Evolutionary conservation across 345 rosid species (phyloP).

Genomic region (Lepidium sativum): DNA sequence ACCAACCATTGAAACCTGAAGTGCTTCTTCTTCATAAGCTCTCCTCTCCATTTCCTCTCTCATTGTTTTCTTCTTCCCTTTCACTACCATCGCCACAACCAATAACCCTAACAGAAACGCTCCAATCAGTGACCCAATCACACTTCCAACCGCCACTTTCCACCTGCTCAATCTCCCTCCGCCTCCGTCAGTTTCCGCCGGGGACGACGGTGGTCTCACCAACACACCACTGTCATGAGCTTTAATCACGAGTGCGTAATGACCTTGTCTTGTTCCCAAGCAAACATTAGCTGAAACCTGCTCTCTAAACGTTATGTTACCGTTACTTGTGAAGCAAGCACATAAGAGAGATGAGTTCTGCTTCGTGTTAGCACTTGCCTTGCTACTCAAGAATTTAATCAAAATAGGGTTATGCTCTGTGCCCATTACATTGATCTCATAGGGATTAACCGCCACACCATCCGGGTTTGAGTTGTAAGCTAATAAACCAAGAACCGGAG

Average conservation of each 20-base stretch:
- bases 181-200: background rate
- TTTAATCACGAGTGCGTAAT: slow-evolving; percentile 22
- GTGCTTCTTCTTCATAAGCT: slow-evolving; percentile 38
- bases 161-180: slow-evolving; percentile 24
- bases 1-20: slow-evolving; percentile 36
- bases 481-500: slow-evolving; percentile 31
- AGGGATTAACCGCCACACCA: slow-evolving; percentile 26
- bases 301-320: slow-evolving; percentile 18
- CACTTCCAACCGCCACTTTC: slow-evolving; percentile 33
- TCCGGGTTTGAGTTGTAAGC: slow-evolving; percentile 33
- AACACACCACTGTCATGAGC: background rate
- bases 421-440: slow-evolving; percentile 15
- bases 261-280: slow-evolving; percentile 25
- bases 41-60: slow-evolving; percentile 30
- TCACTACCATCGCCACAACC: slow-evolving; percentile 32
- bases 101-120: slow-evolving; percentile 26
- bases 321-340: slow-evolving; percentile 31
- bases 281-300: slow-evolving; percentile 27
- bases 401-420: slow-evolving; percentile 22
- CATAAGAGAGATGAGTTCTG: slow-evolving; percentile 24
- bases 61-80: slow-evolving; percentile 35
- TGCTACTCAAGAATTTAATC: slow-evolving; percentile 18
- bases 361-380: background rate
- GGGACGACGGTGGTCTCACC: slow-evolving; percentile 2
- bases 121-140: slow-evolving; percentile 27